Evolutionary conservation across 2,329 filamentous ascomycete genomes (phyloP), one percentile per base, ranked within the genome.

Genomic region (Monilinia fructicola): DNA sequence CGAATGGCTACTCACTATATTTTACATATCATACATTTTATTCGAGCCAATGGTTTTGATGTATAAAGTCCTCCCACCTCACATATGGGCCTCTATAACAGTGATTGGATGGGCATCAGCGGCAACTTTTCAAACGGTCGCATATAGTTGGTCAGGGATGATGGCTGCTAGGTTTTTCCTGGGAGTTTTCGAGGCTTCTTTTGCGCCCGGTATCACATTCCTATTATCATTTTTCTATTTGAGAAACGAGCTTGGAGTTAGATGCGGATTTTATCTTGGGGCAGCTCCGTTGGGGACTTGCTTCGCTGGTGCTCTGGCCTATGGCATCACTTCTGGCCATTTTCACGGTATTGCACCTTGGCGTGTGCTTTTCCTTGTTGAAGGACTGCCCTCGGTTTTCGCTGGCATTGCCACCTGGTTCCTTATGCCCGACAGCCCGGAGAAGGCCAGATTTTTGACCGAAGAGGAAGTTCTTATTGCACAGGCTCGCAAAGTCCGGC

Each of bases 251-350:
- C 80, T 93, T 12, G 91, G 90, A 1, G 83, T 90, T 67, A 82
- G 90, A 40, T 89, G 85, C 21, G 90, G 89, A 7, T 79, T 93
- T 14, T 90, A 91, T 76, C 83, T 93, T 65, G 88, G 78, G 71
- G 77, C 78, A 18, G 88, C 87, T 0, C 88, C 89, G 1, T 79
- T 91, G 14, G 88, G 88, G 4, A 90, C 87, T 54, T 87, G 85
- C 5, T 91, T 91, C 72, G 87, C 88, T 0, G 88, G 88, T 66
- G 88, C 87, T 3, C 77, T 90, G 9, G 87, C 88, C 1, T 90
- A 89, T 69, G 87, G 85, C 0, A 90, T 91, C 70, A 90, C 87
- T 0, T 87, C 84, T 9, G 85, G 87, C 71, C 79, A 83, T 0
- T 76, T 78, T n/a, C 21, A 50, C 21, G 54, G 44, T 9, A 78